These are phyloP conservation scores for Botrytis elliptica DNA, from an alignment of 2,329 filamentous ascomycete genomes.

Conservation along the genomic window DNA sequence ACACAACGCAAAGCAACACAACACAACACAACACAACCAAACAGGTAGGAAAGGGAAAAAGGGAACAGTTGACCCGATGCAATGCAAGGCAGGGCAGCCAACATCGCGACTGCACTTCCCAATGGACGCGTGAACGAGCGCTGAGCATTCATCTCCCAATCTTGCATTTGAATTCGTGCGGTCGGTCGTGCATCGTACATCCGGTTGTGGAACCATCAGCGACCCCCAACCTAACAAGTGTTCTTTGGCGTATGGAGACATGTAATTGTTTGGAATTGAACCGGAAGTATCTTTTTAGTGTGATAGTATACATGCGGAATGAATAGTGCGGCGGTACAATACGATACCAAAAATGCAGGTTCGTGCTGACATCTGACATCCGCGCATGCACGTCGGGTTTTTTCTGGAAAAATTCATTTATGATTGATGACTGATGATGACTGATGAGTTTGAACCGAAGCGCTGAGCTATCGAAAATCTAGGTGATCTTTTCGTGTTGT, in stretches of 20 bases:
- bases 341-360: conserved; percentile 4
- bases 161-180: conserved; percentile 5
- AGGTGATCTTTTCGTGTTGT: not conserved
- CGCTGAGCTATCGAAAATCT: not conserved
- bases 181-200: conserved; percentile 10
- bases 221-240: not conserved
- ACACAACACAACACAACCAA: not conserved
- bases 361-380: conserved; percentile 8
- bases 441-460: not conserved
- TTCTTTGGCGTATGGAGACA: not conserved
- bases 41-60: not conserved
- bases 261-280: not conserved
- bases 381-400: conserved; percentile 1
- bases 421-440: conserved; percentile 3
- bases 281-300: not conserved
- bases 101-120: not conserved
- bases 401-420: not conserved
- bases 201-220: not conserved
- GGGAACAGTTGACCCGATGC: not conserved
- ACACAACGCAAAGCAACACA: not conserved
- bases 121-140: conserved; percentile 11
- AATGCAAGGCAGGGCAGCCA: not conserved
- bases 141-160: conserved; percentile 4
- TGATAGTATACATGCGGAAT: not conserved
- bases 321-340: not conserved